Evolutionary conservation across 129 eudicot genomes (phyloP).

Genomic region (Flaveria robusta): DNA sequence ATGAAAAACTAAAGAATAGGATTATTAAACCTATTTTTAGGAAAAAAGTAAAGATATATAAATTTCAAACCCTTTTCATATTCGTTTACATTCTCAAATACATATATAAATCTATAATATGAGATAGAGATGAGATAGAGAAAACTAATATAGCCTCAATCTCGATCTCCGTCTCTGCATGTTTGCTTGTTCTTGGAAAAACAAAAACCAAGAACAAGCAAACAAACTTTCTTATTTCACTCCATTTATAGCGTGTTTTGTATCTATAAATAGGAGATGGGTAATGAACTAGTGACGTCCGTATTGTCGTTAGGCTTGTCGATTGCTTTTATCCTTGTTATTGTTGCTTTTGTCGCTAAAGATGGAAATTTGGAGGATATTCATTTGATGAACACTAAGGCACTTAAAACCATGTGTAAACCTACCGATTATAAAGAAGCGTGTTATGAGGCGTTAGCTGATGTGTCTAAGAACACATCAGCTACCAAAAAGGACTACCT

Average conservation of each 20-base stretch:
- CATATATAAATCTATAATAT: conserved; percentile 14
- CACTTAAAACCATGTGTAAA: conserved; percentile 46
- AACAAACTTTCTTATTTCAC: background rate
- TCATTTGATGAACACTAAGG: conserved; percentile 35
- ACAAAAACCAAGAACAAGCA: conserved; percentile 33
- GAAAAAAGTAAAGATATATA: background rate
- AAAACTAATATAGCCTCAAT: conserved; percentile 15
- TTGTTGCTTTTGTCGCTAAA: conserved; percentile 41
- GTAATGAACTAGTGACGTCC: conserved; percentile 29
- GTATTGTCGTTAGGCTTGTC: conserved; percentile 39
- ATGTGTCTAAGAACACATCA: conserved; percentile 47
- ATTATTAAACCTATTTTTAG: conserved; percentile 24
- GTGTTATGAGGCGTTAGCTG: conserved; percentile 39
- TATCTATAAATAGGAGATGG: conserved; percentile 26
- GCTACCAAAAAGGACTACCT: conserved; percentile 58
- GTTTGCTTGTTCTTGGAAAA: conserved; percentile 44
- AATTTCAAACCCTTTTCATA: background rate
- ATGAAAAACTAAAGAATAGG: conserved; percentile 29
- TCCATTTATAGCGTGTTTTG: conserved; percentile 18
- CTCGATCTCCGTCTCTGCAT: conserved; percentile 32
- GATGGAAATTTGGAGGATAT: conserved; percentile 32
- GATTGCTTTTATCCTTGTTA: conserved; percentile 31
- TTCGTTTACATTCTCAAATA: background rate
- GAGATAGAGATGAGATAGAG: conserved; percentile 33
- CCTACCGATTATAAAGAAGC: conserved; percentile 47